phyloP scores from a whole-genome alignment of 176 grass and related monocot genomes.

The Melocanna baccifera region DNA sequence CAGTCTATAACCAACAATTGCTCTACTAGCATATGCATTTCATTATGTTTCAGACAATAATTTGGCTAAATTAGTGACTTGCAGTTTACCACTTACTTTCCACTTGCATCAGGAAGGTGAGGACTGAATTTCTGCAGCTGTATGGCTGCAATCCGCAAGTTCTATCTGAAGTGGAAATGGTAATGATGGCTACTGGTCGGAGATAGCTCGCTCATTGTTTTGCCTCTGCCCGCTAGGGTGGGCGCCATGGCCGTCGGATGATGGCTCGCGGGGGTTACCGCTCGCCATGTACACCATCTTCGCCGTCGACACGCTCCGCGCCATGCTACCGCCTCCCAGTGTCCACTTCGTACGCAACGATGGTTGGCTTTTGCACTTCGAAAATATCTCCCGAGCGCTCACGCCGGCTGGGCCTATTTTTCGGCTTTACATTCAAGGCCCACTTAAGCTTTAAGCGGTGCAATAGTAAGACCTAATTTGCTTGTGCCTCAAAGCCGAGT shows the following conservation, averaged over 20 bases:
- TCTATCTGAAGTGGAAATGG: constrained; percentile 50
- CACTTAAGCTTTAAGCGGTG: too few species aligned
- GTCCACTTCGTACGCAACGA: too few species aligned
- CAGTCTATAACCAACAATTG: not conserved
- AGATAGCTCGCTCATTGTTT: constrained; percentile 57
- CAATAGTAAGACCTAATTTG: too few species aligned
- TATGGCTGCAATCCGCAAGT: constrained; percentile 43
- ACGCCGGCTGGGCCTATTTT: too few species aligned
- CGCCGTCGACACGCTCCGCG: too few species aligned
- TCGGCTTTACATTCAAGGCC: too few species aligned
- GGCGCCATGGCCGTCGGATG: constrained; percentile 46
- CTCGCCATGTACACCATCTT: too few species aligned
- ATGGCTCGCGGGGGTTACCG: too few species aligned
- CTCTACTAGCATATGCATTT: not conserved
- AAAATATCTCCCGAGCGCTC: too few species aligned
- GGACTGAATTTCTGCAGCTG: constrained; percentile 41
- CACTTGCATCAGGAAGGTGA: constrained; percentile 28
- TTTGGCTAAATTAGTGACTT: not conserved
- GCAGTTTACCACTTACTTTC: not conserved
- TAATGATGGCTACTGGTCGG: constrained; percentile 25
- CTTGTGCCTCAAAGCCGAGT: too few species aligned
- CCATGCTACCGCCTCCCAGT: too few species aligned
- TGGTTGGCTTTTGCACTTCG: too few species aligned
- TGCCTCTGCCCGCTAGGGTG: constrained; percentile 65
- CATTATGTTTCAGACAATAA: not conserved